phyloP scores from a whole-genome alignment of 495 filamentous ascomycete genomes.

The Talaromyces proteolyticus region DNA sequence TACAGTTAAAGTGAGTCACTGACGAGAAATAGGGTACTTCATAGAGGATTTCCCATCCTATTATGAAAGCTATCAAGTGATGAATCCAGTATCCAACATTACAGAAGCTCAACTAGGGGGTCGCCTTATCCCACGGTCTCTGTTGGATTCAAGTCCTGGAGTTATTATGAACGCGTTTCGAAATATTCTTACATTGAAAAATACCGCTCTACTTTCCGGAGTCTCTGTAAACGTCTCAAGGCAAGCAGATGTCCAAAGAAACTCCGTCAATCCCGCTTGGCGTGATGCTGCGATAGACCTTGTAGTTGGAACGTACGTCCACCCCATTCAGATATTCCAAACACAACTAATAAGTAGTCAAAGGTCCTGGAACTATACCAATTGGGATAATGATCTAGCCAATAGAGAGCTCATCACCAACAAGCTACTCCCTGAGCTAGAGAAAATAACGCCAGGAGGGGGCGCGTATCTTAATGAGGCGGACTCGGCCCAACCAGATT shows the following conservation, averaged over 20 bases:
- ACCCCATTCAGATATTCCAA: too few relatives aligned
- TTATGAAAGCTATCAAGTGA: neutral
- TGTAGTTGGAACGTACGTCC: neutral
- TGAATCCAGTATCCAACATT: neutral
- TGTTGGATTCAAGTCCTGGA: neutral
- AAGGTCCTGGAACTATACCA: neutral
- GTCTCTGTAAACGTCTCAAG: neutral
- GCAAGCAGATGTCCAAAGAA: neutral
- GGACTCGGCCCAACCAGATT: slow-evolving; percentile 9
- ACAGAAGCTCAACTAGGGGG: neutral
- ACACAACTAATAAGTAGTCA: neutral
- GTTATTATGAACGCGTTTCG: neutral
- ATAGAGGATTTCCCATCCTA: neutral
- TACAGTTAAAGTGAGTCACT: too few relatives aligned
- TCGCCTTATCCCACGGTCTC: neutral
- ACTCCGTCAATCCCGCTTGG: neutral
- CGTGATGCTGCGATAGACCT: neutral
- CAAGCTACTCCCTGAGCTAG: neutral
- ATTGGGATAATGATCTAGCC: neutral
- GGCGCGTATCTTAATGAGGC: slow-evolving; percentile 11
- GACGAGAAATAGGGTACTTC: neutral
- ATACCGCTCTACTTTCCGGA: neutral
- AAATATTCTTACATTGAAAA: neutral
- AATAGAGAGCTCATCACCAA: neutral
- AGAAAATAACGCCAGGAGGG: slow-evolving; percentile 4